Conservation (phyloP, 495 filamentous ascomycete species). For the Talaromyces wortmannii region DNA sequence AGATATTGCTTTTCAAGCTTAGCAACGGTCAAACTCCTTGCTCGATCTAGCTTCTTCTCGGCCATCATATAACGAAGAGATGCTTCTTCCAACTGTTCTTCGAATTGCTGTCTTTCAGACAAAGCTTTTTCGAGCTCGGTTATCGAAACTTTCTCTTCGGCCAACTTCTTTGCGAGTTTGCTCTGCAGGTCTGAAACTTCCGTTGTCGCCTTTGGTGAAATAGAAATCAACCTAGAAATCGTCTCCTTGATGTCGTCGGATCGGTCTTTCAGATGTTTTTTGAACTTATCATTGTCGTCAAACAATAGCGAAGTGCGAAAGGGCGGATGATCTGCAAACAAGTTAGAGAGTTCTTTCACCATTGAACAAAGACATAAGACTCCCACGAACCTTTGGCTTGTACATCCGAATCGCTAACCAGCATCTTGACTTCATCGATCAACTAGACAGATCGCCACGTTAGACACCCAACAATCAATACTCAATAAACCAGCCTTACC, state of each 20-base stretch:
- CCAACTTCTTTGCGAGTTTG: slow-evolving; percentile 65
- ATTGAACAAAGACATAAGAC: background rate
- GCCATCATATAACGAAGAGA: slow-evolving; percentile 89
- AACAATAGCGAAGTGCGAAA: slow-evolving; percentile 30
- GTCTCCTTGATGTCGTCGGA: slow-evolving; percentile 56
- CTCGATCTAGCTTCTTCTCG: slow-evolving; percentile 86
- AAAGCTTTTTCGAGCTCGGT: slow-evolving; percentile 69
- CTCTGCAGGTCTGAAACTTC: slow-evolving; percentile 67
- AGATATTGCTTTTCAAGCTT: slow-evolving; percentile 89
- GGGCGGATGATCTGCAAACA: slow-evolving; percentile 9
- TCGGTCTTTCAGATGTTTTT: slow-evolving; percentile 61
- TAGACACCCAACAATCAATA: slow-evolving; percentile 1
- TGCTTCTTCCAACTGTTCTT: slow-evolving; percentile 75
- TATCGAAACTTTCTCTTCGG: slow-evolving; percentile 72
- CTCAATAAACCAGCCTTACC: slow-evolving; percentile 40
- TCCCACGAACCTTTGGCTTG: slow-evolving; percentile 45
- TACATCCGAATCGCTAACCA: slow-evolving; percentile 49
- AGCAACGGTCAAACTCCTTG: slow-evolving; percentile 78
- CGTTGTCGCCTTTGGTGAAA: slow-evolving; percentile 36
- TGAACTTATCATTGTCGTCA: slow-evolving; percentile 52
- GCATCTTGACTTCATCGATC: slow-evolving; percentile 74
- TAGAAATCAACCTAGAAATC: slow-evolving; percentile 49
- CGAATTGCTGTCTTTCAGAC: slow-evolving; percentile 74
- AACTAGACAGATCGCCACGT: slow-evolving; percentile 45
- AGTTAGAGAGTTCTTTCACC: background rate